These are phyloP conservation scores for Tolypocladium ophioglossoides DNA, from an alignment of 2,329 filamentous ascomycete species.

Conservation along the genomic window DNA sequence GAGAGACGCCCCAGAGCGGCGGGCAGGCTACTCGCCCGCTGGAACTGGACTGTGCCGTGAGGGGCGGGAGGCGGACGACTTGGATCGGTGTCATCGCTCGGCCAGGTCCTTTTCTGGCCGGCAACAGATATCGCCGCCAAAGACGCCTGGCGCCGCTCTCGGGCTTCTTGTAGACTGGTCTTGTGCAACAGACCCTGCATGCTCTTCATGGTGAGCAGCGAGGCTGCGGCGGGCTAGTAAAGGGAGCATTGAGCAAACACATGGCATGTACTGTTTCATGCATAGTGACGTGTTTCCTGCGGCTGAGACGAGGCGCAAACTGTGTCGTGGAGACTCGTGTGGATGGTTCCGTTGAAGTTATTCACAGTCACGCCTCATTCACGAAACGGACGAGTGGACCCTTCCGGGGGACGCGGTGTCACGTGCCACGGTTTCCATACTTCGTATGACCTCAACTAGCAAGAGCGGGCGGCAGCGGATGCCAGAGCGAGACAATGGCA, in stretches of 20 bases:
- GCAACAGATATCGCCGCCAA: slow-evolving; percentile 29
- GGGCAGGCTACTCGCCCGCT: slow-evolving; percentile 22
- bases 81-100: slow-evolving; percentile 9
- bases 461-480: background rate
- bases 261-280: background rate
- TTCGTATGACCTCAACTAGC: background rate
- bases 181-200: slow-evolving; percentile 35
- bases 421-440: slow-evolving; percentile 9
- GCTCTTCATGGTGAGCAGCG: slow-evolving; percentile 22
- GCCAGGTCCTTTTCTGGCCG: slow-evolving; percentile 37
- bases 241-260: background rate
- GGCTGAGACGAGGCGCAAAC: background rate
- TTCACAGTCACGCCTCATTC: background rate
- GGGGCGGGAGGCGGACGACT: slow-evolving; percentile 2
- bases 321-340: background rate
- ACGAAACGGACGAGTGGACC: background rate
- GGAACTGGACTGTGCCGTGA: slow-evolving; percentile 16
- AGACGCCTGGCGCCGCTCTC: slow-evolving; percentile 21
- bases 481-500: background rate
- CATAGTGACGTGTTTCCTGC: background rate
- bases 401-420: slow-evolving; percentile 12
- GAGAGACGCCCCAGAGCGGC: slow-evolving; percentile 17
- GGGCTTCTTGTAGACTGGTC: slow-evolving; percentile 39
- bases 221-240: background rate
- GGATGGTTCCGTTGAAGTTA: too few species aligned